Evolutionary conservation across 768 basidiomycete species (phyloP), one percentile per base, ranked within the genome.

Genomic region (Xerocomellus chrysenteron): DNA sequence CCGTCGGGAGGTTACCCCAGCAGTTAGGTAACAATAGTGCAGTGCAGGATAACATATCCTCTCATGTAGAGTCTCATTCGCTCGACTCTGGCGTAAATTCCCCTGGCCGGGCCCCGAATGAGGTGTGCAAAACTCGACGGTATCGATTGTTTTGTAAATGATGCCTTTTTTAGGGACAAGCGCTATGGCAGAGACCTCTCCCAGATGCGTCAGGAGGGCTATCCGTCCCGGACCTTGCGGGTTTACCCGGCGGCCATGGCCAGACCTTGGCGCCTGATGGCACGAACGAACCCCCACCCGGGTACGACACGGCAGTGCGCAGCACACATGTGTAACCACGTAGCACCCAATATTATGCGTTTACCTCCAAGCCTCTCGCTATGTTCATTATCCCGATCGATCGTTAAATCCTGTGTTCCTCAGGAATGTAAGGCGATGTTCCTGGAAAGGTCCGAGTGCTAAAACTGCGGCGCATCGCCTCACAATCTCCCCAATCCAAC

Each of bases 301-400:
- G 49, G 43, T 69, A 69, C 36, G 49, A 54, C 26, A 62, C 59
- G n/a, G 68, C 54, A 33, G 37, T 55, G 51, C 54, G 46, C 24
- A 21, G 33, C 16, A 19, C n/a, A 3, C 8, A 14, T 8, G 28
- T 13, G 19, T 58, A 11, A 47, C 21, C 30, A 13, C 13, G 8
- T 32, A 14, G 36, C 16, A n/a, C 30, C 14, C 9, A 28, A 24
- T n/a, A n/a, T n/a, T 24, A 44, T 9, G 4, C 16, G 2, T 33
- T 21, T 17, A 11, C 9, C 16, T 35, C n/a, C 32, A 19, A 17
- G 19, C 35, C 44, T 32, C 28, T 21, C 5, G 5, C 37, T 13
- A 33, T 32, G 7, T 9, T 52, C 39, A 8, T 54, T 40, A 17
- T 11, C 8, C 37, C 5, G n/a, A 8, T 30, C 19, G 46, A 21